Conservation (phyloP, 2,329 filamentous ascomycete species). For the Venturia oleaginea region DNA sequence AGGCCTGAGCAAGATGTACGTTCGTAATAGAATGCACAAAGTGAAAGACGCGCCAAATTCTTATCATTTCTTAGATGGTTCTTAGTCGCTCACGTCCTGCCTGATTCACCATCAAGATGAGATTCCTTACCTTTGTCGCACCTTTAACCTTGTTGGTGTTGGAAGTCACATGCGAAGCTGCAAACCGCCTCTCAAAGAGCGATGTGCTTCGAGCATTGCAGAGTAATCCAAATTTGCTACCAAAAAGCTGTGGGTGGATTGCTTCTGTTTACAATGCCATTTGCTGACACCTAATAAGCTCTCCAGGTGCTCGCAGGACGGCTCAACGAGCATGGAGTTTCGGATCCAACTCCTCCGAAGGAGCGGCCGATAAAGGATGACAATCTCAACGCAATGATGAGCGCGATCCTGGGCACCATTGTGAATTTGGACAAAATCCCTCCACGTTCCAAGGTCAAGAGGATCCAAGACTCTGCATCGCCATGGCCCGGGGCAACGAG, state of each 20-base stretch:
- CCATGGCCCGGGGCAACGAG: conserved; percentile 1
- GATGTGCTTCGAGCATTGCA: not conserved
- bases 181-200: not conserved
- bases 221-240: not conserved
- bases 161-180: not conserved
- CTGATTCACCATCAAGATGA: not conserved
- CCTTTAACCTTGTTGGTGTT: not conserved
- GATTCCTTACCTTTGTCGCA: not conserved
- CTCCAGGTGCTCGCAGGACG: not conserved
- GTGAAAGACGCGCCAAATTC: not conserved
- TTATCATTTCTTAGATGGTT: not conserved
- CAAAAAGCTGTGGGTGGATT: not conserved
- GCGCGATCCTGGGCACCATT: not conserved
- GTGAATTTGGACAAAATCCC: not conserved
- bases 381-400: not conserved
- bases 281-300: not conserved
- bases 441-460: not conserved
- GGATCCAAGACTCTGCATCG: not conserved
- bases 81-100: not conserved
- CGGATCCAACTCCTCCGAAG: not conserved
- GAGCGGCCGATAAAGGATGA: not conserved
- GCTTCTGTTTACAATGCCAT: not conserved
- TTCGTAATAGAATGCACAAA: not conserved
- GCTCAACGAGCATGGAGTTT: not conserved
- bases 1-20: not conserved